Evolutionary conservation across 371 early-diverging fungal species (phyloP).

Genomic region (Apophysomyces ossiformis): DNA sequence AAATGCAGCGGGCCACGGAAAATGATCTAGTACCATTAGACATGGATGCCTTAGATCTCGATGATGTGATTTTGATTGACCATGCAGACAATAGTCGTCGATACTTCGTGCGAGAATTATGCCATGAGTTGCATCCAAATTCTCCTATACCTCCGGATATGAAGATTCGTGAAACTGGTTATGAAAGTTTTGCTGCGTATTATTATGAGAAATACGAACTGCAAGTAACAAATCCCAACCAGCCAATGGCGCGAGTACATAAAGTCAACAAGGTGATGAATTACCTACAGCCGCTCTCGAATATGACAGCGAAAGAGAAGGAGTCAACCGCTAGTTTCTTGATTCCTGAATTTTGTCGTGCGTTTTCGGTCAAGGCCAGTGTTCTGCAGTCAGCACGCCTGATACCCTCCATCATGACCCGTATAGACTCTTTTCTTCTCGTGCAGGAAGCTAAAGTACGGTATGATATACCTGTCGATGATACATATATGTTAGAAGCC

Average conservation of each 20-base stretch:
- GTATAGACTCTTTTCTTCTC: slow-evolving; percentile 67
- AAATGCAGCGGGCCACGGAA: slow-evolving; percentile 31
- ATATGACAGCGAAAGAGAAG: slow-evolving; percentile 26
- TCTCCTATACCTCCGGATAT: slow-evolving; percentile 35
- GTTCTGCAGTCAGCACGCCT: slow-evolving; percentile 58
- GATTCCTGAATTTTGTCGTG: slow-evolving; percentile 61
- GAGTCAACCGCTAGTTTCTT: slow-evolving; percentile 42
- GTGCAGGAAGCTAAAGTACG: slow-evolving; percentile 57
- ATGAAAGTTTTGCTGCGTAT: slow-evolving; percentile 51
- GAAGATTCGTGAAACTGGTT: slow-evolving; percentile 43
- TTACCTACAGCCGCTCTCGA: slow-evolving; percentile 48
- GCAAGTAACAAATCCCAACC: slow-evolving; percentile 36
- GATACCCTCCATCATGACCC: slow-evolving; percentile 70
- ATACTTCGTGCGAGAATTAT: slow-evolving; percentile 59
- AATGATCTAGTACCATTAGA: slow-evolving; percentile 18
- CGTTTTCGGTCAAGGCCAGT: slow-evolving; percentile 57
- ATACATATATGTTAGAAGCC: slow-evolving; percentile 68
- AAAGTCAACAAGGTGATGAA: slow-evolving; percentile 54
- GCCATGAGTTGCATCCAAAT: slow-evolving; percentile 44
- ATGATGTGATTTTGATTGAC: slow-evolving; percentile 54
- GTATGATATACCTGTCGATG: slow-evolving; percentile 45
- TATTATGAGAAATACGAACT: slow-evolving; percentile 46
- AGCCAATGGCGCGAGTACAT: slow-evolving; percentile 56
- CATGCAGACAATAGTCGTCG: slow-evolving; percentile 56
- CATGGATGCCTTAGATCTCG: slow-evolving; percentile 19